These are phyloP conservation scores for Lactarius pseudohatsudake DNA, from an alignment of 768 basidiomycete species.

Conservation along the genomic window DNA sequence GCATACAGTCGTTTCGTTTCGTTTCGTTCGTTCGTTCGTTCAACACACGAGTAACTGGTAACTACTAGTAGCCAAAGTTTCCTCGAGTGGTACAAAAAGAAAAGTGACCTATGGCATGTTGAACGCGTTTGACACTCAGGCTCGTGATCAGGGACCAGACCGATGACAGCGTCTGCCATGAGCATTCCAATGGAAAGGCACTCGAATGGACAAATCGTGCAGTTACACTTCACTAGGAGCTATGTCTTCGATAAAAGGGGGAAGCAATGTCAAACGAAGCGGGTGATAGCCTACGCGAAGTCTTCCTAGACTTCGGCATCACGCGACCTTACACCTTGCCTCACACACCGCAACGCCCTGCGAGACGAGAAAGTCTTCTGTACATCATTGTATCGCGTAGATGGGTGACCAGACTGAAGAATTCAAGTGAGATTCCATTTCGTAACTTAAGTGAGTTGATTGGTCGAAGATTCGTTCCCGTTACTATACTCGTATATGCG, in stretches of 20 bases:
- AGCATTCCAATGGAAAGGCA: background rate
- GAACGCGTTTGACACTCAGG: background rate
- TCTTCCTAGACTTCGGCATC: background rate
- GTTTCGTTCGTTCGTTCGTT: background rate
- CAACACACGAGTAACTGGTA: background rate
- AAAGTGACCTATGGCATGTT: too few species aligned
- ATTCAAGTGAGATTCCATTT: too few species aligned
- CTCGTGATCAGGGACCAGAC: background rate
- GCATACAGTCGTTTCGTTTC: background rate
- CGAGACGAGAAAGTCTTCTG: background rate
- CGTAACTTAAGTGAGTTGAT: too few species aligned
- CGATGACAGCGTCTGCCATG: background rate
- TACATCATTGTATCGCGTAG: background rate
- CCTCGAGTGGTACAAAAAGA: background rate
- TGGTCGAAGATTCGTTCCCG: too few species aligned
- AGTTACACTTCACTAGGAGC: background rate
- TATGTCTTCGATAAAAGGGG: background rate
- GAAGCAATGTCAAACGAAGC: background rate
- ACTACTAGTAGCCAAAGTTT: too few species aligned
- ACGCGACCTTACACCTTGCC: background rate
- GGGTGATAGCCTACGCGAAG: background rate
- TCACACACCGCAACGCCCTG: background rate
- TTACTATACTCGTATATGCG: too few species aligned
- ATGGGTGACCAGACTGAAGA: background rate
- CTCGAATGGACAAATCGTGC: background rate